These are phyloP conservation scores for Debaryomyces sp. DNA, from an alignment of 1,139 yeast species.

Conservation along the genomic window DNA sequence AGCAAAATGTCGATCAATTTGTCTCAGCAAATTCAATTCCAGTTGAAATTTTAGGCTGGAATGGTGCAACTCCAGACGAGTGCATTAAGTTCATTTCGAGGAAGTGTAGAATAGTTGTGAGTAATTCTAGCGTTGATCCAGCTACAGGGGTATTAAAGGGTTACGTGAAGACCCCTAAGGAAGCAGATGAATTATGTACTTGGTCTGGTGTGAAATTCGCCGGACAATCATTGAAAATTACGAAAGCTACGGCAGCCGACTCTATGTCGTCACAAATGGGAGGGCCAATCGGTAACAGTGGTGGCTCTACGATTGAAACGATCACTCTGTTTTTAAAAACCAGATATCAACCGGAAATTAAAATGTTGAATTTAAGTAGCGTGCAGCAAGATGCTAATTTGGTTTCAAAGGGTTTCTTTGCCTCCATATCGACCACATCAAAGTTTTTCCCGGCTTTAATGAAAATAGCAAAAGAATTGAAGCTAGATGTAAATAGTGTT, in stretches of 20 bases:
- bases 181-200: slow-evolving; percentile 59
- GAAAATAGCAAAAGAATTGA: slow-evolving; percentile 70
- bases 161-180: slow-evolving; percentile 53
- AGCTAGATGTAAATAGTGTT: slow-evolving; percentile 66
- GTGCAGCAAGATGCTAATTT: slow-evolving; percentile 70
- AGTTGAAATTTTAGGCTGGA: slow-evolving; percentile 79
- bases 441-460: slow-evolving; percentile 91
- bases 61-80: slow-evolving; percentile 72
- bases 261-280: slow-evolving; percentile 22
- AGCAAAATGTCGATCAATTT: slow-evolving; percentile 34
- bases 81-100: slow-evolving; percentile 69
- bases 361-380: slow-evolving; percentile 70
- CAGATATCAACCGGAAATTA: slow-evolving; percentile 66
- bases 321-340: slow-evolving; percentile 62
- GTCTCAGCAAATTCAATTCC: slow-evolving; percentile 41
- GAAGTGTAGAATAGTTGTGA: slow-evolving; percentile 60
- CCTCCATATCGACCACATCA: slow-evolving; percentile 58
- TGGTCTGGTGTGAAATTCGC: slow-evolving; percentile 85
- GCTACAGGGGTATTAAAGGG: slow-evolving; percentile 57
- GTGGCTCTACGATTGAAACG: slow-evolving; percentile 56
- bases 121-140: slow-evolving; percentile 47
- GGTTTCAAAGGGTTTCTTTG: slow-evolving; percentile 64
- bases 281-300: slow-evolving; percentile 20
- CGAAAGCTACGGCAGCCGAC: slow-evolving; percentile 33
- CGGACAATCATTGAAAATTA: slow-evolving; percentile 64